Base-by-base conservation (phyloP, 1,284 basidiomycete species). In the Singerocomus inundabilis region DNA sequence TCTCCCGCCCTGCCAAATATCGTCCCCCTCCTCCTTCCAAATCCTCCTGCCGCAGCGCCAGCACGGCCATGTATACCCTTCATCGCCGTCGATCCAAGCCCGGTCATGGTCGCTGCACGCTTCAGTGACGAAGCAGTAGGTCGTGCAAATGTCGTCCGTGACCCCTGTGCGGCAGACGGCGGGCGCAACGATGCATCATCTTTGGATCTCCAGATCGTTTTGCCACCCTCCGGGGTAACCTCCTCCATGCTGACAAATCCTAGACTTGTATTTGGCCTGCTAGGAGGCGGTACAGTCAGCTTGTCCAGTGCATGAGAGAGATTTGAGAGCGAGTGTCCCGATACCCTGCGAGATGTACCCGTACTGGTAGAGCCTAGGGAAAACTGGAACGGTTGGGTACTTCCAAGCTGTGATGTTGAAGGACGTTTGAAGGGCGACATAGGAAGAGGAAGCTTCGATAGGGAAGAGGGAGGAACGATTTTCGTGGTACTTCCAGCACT, bases 291-390 rank as follows among this genome's bases (percentile, higher is more conserved):
- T 60, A 76, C 77, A 32, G 75, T 74, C n/a, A 88, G 70, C 57
- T 80, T 82, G 58, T 84, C 78, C 18, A 87, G 69, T 2, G 84
- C 84, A 54, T 73, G 73, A 11, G 80, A 79, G 11, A 87, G 70
- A 3, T 71, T 83, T 5, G 77, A 67, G 11, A 77, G 64, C 2
- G 64, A 63, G 12, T 43, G 55, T 6, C 55, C 60, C 1, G 54
- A 29, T 8, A 44, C 29, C 13, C 29, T 32, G n/a, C 38, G 48
- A 26, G 54, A 28, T 35, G 38, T 47, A 12, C 25, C 41, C 12
- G 15, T 41, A 12, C 37, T 21, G 4, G 30, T 31, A 4, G 45
- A 42, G 13, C 48, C 57, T 10, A 31, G 41, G 2, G 52, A 37
- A 25, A 44, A 38, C 13, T 30, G 41, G 12, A 43, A 39, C 4